Evolutionary conservation across 2,329 filamentous ascomycete species (phyloP), one percentile per base, ranked within the genome.

Genomic region (Fusarium liriodendri): DNA sequence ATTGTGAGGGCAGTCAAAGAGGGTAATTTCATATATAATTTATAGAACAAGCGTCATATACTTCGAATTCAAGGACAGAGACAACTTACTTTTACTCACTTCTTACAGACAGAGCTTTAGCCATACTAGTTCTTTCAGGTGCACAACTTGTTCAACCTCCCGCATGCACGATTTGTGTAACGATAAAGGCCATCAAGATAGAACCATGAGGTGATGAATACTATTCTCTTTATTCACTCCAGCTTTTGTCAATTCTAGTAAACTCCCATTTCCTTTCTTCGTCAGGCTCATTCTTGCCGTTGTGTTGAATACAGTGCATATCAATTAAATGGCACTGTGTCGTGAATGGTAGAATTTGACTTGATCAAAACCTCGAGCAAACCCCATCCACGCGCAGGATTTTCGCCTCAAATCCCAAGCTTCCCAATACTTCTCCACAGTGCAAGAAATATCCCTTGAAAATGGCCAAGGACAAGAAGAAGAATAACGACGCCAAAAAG

Each of bases 381-480:
- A 75, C 73, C 67, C 77, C 73, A 78, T 78, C 76, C 69, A 62
- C 75, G 52, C 74, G 70, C 50, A 66, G 50, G 35, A 59, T 59
- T 59, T 40, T 59, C 52, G 32, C 52, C 52, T 37, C 52, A 37
- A 57, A 37, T 22, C 32, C 52, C 32, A 57, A 57, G 52, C 52
- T 3, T 54, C 52, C 20, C 52, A n/a, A 11, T 9, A 57, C 32
- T 54, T 6, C 27, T 27, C 57, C 54, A 54, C 65, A 45, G 60
- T 59, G 37, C 64, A 55, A 29, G 32, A n/a, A 27, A 42, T 42
- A 16, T n/a, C 33, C 32, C 18, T 14, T 42, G 33, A 67, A 67
- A 62, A 88, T 87, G 87, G 87, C 83, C 29, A 89, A 88, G 73
- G 87, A 88, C 69, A 88, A 89, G 77, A 89, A 88, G 75, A 88